These are phyloP conservation scores for Aspergillus campestris DNA, from an alignment of 495 filamentous ascomycete genomes.

Conservation along the genomic window DNA sequence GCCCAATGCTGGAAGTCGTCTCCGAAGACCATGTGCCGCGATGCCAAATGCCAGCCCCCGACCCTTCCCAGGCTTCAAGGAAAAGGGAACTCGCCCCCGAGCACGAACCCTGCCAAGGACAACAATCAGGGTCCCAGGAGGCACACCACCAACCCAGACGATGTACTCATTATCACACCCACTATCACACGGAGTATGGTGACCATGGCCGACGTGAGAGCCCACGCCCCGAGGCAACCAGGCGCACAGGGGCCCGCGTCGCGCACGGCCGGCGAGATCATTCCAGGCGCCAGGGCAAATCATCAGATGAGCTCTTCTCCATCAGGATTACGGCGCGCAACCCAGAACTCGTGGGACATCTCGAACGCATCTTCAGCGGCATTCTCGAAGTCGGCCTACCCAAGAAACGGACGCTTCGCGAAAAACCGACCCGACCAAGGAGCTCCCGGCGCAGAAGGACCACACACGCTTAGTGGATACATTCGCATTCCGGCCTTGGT, in stretches of 20 bases:
- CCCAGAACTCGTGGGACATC: slow-evolving; percentile 17
- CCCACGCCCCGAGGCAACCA: slow-evolving; percentile 1
- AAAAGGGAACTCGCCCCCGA: slow-evolving; percentile 21
- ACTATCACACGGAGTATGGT: slow-evolving; percentile 38
- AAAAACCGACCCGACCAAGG: slow-evolving; percentile 6
- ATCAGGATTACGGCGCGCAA: slow-evolving; percentile 23
- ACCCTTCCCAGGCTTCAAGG: slow-evolving; percentile 8
- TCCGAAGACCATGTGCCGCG: slow-evolving; percentile 23
- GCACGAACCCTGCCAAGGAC: slow-evolving; percentile 8
- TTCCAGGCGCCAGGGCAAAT: slow-evolving; percentile 24
- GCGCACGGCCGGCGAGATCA: slow-evolving; percentile 19
- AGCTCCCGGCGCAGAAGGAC: slow-evolving; percentile 8
- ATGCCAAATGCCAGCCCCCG: slow-evolving; percentile 15
- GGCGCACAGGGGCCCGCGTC: slow-evolving; percentile 1
- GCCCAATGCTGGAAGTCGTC: slow-evolving; percentile 35
- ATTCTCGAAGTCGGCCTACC: slow-evolving; percentile 12
- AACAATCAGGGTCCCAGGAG: slow-evolving; percentile 5
- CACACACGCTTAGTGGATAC: slow-evolving; percentile 31
- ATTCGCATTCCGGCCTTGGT: slow-evolving; percentile 31
- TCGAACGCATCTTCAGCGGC: slow-evolving; percentile 15
- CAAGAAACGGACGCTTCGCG: slow-evolving; percentile 4
- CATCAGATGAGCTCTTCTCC: slow-evolving; percentile 23
- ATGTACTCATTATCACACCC: slow-evolving; percentile 45
- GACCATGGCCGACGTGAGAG: slow-evolving; percentile 11
- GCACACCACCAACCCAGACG: slow-evolving; percentile 13